Evolutionary conservation across 768 basidiomycete genomes (phyloP).

Genomic region (Auriscalpium vulgare): DNA sequence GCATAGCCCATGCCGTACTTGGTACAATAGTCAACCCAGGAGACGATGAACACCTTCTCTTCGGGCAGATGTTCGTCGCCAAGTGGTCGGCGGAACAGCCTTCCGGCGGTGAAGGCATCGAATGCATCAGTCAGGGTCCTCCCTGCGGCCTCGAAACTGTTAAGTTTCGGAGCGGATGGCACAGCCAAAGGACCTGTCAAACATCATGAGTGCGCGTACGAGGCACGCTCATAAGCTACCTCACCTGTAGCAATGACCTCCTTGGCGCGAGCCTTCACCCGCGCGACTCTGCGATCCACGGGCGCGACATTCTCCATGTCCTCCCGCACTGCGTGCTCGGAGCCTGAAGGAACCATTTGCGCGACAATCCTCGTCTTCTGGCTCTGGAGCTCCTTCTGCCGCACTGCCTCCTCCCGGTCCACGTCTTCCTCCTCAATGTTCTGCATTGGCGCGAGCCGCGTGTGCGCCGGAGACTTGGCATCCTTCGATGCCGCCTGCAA

Average conservation of each 20-base stretch:
- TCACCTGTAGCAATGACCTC: neutral
- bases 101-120: slow-evolving; percentile 54
- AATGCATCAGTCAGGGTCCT: slow-evolving; percentile 51
- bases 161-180: slow-evolving; percentile 27
- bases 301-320: slow-evolving; percentile 30
- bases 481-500: slow-evolving; percentile 40
- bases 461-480: slow-evolving; percentile 47
- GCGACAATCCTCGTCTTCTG: slow-evolving; percentile 93
- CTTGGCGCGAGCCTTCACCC: slow-evolving; percentile 1
- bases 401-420: slow-evolving; percentile 30
- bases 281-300: slow-evolving; percentile 13
- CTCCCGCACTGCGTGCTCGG: slow-evolving; percentile 21
- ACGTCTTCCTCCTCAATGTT: slow-evolving; percentile 34
- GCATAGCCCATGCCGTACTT: slow-evolving; percentile 99
- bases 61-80: slow-evolving; percentile 44
- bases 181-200: slow-evolving; percentile 19
- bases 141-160: slow-evolving; percentile 61
- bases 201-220: neutral
- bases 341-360: slow-evolving; percentile 72
- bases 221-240: no score
- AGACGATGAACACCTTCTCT: slow-evolving; percentile 85
- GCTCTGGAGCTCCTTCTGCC: slow-evolving; percentile 72
- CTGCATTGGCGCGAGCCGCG: slow-evolving; percentile 33
- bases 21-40: slow-evolving; percentile 98
- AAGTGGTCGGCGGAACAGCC: slow-evolving; percentile 57